Conservation (phyloP, 768 basidiomycete genomes). For the Collybia sp. region DNA sequence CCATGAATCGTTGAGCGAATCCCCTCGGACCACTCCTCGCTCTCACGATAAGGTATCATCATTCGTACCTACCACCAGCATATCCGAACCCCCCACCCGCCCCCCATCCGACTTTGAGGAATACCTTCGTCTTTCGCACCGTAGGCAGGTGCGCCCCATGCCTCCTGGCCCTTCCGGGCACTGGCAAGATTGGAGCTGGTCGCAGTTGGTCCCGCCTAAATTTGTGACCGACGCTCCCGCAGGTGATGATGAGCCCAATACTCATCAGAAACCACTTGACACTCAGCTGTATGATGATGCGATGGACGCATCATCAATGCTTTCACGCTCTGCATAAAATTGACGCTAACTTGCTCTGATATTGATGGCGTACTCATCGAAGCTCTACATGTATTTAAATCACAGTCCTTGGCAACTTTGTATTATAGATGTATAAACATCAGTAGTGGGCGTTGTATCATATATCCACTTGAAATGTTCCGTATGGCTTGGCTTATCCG, state of each 20-base stretch:
- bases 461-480: too few relatives aligned
- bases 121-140: constrained; percentile 26
- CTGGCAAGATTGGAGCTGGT: constrained; percentile 42
- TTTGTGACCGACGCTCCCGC: constrained; percentile 14
- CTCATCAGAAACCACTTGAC: background rate
- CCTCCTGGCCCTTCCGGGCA: constrained; percentile 7
- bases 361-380: too few relatives aligned
- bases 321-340: too few relatives aligned
- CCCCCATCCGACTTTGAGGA: constrained; percentile 20
- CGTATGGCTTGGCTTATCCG: too few relatives aligned
- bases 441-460: too few relatives aligned
- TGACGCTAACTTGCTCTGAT: too few relatives aligned
- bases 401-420: too few relatives aligned
- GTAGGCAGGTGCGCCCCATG: constrained; percentile 16
- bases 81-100: constrained; percentile 3
- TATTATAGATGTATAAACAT: too few relatives aligned
- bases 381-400: too few relatives aligned
- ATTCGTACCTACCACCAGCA: constrained; percentile 4
- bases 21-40: background rate
- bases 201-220: constrained; percentile 30
- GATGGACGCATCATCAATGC: too few relatives aligned
- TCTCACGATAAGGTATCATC: background rate
- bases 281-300: background rate
- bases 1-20: background rate
- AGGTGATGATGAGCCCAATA: background rate